These are phyloP conservation scores for Omphalotus olearius DNA, from an alignment of 1,284 basidiomycete species.

Conservation along the genomic window DNA sequence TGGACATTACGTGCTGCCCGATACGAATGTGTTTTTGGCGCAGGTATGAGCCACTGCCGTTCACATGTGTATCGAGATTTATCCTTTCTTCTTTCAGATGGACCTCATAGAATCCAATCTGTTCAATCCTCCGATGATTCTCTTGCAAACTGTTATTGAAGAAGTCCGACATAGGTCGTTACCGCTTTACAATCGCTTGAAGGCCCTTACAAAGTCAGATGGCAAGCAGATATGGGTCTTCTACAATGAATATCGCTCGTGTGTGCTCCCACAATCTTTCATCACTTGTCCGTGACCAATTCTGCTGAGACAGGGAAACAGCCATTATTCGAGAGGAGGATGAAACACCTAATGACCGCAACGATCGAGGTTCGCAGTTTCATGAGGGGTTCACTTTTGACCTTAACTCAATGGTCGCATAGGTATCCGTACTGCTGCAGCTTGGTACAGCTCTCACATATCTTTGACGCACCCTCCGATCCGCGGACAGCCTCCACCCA, in stretches of 20 bases:
- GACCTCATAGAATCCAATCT: conserved; percentile 80
- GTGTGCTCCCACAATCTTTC: conserved; percentile 27
- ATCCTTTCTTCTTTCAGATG: conserved; percentile 54
- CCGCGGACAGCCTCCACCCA: conserved; percentile 39
- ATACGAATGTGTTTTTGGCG: conserved; percentile 94
- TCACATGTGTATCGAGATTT: neutral
- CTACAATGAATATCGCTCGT: conserved; percentile 89
- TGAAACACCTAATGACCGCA: conserved; percentile 88
- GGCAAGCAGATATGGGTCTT: conserved; percentile 84
- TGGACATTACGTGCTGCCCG: conserved; percentile 86
- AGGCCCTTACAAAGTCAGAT: conserved; percentile 76
- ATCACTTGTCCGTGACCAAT: conserved; percentile 15
- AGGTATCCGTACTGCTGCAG: conserved; percentile 83
- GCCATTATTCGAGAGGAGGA: conserved; percentile 68
- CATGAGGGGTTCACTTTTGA: neutral
- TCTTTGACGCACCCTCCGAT: conserved; percentile 46
- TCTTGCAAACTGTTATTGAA: conserved; percentile 93
- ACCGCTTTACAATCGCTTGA: conserved; percentile 90
- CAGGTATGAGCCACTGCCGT: conserved; percentile 53
- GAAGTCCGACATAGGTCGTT: conserved; percentile 95
- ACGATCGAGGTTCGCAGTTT: conserved; percentile 72
- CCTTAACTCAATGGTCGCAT: neutral
- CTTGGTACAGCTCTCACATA: conserved; percentile 84
- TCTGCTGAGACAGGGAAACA: conserved; percentile 54
- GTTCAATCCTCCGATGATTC: conserved; percentile 77